phyloP scores from a whole-genome alignment of 2,329 filamentous ascomycete genomes.

The Calonectria montana region DNA sequence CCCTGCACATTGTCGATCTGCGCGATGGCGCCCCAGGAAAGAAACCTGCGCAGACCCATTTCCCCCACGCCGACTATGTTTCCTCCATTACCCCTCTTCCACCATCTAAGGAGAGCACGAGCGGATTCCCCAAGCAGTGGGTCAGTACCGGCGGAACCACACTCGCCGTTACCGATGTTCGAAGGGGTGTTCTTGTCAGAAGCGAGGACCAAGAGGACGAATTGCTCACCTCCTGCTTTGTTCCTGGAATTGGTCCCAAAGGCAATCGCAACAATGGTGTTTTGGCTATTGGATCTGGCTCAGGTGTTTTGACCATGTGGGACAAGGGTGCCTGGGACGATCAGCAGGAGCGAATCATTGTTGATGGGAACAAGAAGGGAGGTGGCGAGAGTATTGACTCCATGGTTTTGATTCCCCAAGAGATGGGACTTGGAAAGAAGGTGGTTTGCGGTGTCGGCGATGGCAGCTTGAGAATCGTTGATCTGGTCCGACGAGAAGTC shows the following conservation, averaged over 20 bases:
- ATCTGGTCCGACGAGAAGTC: conserved; percentile 80
- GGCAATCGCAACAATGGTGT: conserved; percentile 76
- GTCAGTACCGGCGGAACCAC: conserved; percentile 93
- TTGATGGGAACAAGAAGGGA: conserved; percentile 68
- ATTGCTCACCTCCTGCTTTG: conserved; percentile 82
- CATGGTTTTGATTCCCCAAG: conserved; percentile 78
- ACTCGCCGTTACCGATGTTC: conserved; percentile 87
- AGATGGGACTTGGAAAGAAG: conserved; percentile 76
- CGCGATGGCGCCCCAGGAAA: conserved; percentile 69
- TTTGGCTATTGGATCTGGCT: conserved; percentile 79
- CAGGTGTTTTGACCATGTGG: conserved; percentile 90
- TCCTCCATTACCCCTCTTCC: conserved; percentile 89
- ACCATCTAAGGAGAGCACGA: conserved; percentile 82
- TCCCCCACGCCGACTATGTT: conserved; percentile 92
- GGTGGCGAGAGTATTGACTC: conserved; percentile 85
- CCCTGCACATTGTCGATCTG: conserved; percentile 88
- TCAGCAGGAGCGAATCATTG: conserved; percentile 87
- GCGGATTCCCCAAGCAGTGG: conserved; percentile 94
- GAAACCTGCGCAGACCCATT: conserved; percentile 82
- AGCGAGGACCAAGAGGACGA: conserved; percentile 98
- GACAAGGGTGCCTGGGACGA: conserved; percentile 96
- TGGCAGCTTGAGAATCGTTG: conserved; percentile 81
- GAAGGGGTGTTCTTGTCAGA: conserved; percentile 85
- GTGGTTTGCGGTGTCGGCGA: conserved; percentile 86
- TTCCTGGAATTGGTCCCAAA: conserved; percentile 80